These are phyloP conservation scores for Carallia brachiata DNA, from an alignment of 345 rosid genomes.

Conservation along the genomic window DNA sequence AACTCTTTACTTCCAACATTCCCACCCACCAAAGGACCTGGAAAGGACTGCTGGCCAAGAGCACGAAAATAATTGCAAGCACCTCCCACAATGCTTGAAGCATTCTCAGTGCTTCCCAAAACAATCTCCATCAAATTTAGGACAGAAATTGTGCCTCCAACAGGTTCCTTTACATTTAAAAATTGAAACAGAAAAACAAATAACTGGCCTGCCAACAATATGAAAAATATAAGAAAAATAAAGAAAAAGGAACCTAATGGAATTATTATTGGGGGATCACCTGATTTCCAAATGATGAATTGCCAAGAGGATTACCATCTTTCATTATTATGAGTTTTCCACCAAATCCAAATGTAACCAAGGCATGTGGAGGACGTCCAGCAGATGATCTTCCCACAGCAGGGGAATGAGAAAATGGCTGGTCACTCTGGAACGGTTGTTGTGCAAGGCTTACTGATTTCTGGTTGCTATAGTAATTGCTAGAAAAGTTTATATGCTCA, in stretches of 20 bases:
- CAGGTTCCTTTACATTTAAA: slow-evolving; percentile 47
- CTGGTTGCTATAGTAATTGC: slow-evolving; percentile 52
- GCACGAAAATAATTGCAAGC: slow-evolving; percentile 59
- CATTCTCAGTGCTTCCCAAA: slow-evolving; percentile 34
- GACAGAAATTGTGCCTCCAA: slow-evolving; percentile 55
- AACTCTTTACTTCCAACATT: slow-evolving; percentile 84
- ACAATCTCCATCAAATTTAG: slow-evolving; percentile 77
- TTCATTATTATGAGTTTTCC: slow-evolving; percentile 87
- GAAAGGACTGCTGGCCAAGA: slow-evolving; percentile 72
- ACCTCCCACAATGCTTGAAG: slow-evolving; percentile 38
- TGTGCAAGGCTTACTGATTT: slow-evolving; percentile 36
- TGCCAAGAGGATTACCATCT: slow-evolving; percentile 45
- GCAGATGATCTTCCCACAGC: slow-evolving; percentile 69
- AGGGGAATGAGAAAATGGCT: slow-evolving; percentile 57
- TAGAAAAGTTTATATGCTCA: slow-evolving; percentile 46
- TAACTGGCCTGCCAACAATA: slow-evolving; percentile 24
- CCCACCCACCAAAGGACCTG: slow-evolving; percentile 97
- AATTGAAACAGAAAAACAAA: slow-evolving; percentile 20
- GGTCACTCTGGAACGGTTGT: slow-evolving; percentile 54
- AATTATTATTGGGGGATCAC: slow-evolving; percentile 38
- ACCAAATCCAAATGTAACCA: slow-evolving; percentile 93
- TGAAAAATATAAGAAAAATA: background rate
- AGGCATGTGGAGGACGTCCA: slow-evolving; percentile 93
- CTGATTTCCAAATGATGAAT: slow-evolving; percentile 63
- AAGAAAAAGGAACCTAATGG: background rate